Evolutionary conservation across 257 asterid genomes (phyloP).

Genomic region (Gentiana dahurica): DNA sequence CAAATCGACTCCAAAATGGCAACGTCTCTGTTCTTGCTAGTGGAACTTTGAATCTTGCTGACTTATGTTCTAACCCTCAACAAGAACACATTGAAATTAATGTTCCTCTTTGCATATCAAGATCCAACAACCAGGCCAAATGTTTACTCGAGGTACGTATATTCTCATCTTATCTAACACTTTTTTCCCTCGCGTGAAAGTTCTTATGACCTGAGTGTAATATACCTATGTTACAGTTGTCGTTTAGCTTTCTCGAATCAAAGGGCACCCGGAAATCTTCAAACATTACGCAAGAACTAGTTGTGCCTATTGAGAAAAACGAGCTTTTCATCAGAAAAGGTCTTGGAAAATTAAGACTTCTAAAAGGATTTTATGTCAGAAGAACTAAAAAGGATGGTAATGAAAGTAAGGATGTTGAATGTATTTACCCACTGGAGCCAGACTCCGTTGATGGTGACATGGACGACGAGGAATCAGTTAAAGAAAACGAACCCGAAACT

Average conservation of each 20-base stretch:
- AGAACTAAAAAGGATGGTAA: constrained; percentile 29
- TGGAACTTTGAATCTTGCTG: constrained; percentile 49
- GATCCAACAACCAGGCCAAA: constrained; percentile 1
- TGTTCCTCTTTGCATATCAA: constrained; percentile 32
- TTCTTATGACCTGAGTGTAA: background rate
- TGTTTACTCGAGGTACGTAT: constrained; percentile 41
- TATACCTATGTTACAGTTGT: constrained; percentile 31
- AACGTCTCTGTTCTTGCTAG: constrained; percentile 24
- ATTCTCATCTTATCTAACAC: background rate
- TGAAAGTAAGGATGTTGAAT: constrained; percentile 40
- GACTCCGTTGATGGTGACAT: background rate
- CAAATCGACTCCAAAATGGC: constrained; percentile 27
- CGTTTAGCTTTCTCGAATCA: constrained; percentile 34
- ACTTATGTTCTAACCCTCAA: constrained; percentile 27
- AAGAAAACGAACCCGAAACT: constrained; percentile 16
- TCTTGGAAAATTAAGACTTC: constrained; percentile 32
- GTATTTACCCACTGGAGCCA: constrained; percentile 26
- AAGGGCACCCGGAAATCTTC: constrained; percentile 28
- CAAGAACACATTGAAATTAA: constrained; percentile 23
- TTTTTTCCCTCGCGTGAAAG: background rate
- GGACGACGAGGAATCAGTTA: constrained; percentile 28
- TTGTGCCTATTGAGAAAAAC: constrained; percentile 20
- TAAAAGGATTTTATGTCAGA: constrained; percentile 28
- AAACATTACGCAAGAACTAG: constrained; percentile 23
- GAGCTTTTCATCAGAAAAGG: constrained; percentile 18